These are phyloP conservation scores for Suhomyces terraborum DNA, from an alignment of 1,139 yeast genomes.

Conservation along the genomic window DNA sequence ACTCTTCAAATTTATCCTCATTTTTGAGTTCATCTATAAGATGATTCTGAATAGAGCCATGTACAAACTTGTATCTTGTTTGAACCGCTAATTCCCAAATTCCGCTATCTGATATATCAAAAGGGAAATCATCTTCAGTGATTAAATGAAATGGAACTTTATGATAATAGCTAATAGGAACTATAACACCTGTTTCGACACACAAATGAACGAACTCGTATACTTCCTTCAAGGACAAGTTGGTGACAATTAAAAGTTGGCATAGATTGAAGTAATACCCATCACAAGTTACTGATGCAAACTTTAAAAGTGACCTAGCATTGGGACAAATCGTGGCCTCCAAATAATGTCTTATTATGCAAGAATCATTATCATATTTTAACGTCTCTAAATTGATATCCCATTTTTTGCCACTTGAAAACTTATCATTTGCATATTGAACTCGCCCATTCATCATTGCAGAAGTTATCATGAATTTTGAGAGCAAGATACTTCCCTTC, in stretches of 20 bases:
- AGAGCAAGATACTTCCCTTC: conserved; percentile 21
- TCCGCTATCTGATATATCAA: conserved; percentile 38
- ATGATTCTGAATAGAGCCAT: conserved; percentile 35
- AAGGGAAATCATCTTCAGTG: conserved; percentile 35
- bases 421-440: conserved; percentile 13
- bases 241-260: conserved; percentile 45
- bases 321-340: conserved; percentile 20
- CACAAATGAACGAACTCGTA: conserved; percentile 37
- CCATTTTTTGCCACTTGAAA: conserved; percentile 17
- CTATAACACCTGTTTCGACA: conserved; percentile 35
- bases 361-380: conserved; percentile 6
- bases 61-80: conserved; percentile 38
- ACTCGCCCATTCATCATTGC: conserved; percentile 15
- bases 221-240: conserved; percentile 29
- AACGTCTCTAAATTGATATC: conserved; percentile 9
- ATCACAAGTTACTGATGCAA: conserved; percentile 48
- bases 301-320: conserved; percentile 32
- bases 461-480: conserved; percentile 16
- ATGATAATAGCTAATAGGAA: conserved; percentile 47
- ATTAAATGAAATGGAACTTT: conserved; percentile 50
- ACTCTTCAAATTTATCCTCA: conserved; percentile 30
- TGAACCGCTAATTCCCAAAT: conserved; percentile 40
- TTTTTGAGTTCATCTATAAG: conserved; percentile 30
- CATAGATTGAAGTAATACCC: conserved; percentile 45
- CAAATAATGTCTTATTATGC: conserved; percentile 19